A percentile compares a stretch with the other conserved stretches of the same genome.
These are phyloP conservation scores for Crepidotus variabilis DNA, from an alignment of 768 basidiomycete species.

Conservation along the genomic window DNA sequence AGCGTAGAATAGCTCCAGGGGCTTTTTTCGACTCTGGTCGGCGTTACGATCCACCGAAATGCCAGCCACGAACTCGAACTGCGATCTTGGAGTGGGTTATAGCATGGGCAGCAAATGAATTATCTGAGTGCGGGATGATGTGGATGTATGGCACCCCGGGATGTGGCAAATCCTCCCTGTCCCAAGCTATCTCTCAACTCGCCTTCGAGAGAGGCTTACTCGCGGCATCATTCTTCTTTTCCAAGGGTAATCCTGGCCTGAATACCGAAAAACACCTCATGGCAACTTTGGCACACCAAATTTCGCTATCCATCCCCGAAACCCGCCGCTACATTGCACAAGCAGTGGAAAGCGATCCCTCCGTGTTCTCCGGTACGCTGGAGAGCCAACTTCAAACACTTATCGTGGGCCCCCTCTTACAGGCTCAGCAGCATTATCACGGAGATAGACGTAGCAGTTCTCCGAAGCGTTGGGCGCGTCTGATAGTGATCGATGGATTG, in stretches of 20 bases:
- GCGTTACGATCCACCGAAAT: constrained; percentile 20
- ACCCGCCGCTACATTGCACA: constrained; percentile 20
- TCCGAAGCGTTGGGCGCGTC: constrained; percentile 18
- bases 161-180: constrained; percentile 22
- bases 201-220: constrained; percentile 18
- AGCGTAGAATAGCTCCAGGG: constrained; percentile 22
- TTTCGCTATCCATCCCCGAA: constrained; percentile 21
- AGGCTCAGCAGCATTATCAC: constrained; percentile 14
- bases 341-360: constrained; percentile 23
- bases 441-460: constrained; percentile 12
- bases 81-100: constrained; percentile 18
- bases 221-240: constrained; percentile 24
- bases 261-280: constrained; percentile 25
- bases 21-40: constrained; percentile 22
- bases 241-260: constrained; percentile 15
- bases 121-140: constrained; percentile 18
- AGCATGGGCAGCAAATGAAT: constrained; percentile 17
- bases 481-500: constrained; percentile 23
- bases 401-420: constrained; percentile 20
- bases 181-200: constrained; percentile 19
- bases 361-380: constrained; percentile 21
- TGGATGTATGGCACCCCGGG: constrained; percentile 25
- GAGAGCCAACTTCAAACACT: constrained; percentile 22
- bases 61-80: constrained; percentile 18
- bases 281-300: constrained; percentile 24